Base-by-base conservation (phyloP, 164 flowering plant species). In the Liquidambar formosana region DNA sequence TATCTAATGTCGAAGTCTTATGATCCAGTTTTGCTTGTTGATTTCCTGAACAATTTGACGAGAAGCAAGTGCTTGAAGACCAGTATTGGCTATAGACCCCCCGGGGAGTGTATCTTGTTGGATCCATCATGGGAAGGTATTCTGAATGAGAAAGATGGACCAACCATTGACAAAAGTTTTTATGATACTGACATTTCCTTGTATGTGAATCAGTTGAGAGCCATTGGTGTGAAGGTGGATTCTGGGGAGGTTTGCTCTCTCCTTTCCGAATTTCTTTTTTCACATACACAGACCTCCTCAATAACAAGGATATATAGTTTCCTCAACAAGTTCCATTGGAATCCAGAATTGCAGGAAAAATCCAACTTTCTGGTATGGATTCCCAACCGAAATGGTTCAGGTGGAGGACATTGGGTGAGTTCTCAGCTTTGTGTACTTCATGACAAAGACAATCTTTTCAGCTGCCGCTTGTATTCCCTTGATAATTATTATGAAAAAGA, bases 51-150 rank as follows among this genome's bases (percentile, higher is more conserved):
- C 46, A 61, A 66, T 10, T 1, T 67, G 19, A 67, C n/a, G n/a
- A n/a, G 53, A 19, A 65, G 45, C 22, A 61, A 26, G 45, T 76
- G 71, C 65, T 25, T 76, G 27, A 63, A 63, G 65, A 76, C 75
- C 25, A 45, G 28, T 1, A 38, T 45, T 18, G 79, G 79, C 19
- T 71, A 71, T 33, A 62, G 14, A 54, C 9, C 27, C 5, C 66
- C 75, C 25, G 61, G 57, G 9, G 69, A 68, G 22, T 76, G 62
- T 45, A 10, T 76, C 12, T 63, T 76, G 18, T 66, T 66, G 57
- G 46, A 71, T 47, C 44, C 64, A 49, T 16, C 16, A 25, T 73
- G 73, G 69, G 58, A 28, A 46, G 12, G 48, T 22, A 28, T 68
- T 46, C 47, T 68, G n/a, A 5, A 57, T 14, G 19, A 10, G 38